Conservation (phyloP, 1,139 yeast species). For the Protomyces gravidus region DNA sequence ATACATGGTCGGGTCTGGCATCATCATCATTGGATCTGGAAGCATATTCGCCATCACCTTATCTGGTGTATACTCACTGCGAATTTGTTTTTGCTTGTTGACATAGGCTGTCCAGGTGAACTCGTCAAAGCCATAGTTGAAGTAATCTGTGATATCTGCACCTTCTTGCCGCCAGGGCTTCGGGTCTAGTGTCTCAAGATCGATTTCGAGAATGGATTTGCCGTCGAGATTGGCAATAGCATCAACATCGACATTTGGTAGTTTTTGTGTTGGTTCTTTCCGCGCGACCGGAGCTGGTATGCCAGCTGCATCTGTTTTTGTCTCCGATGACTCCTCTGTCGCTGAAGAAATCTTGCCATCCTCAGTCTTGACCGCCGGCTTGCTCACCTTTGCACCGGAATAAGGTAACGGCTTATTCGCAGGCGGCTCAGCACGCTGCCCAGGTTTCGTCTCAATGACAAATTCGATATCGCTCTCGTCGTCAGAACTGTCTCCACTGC, state of each 20-base stretch:
- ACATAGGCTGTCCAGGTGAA: slow-evolving; percentile 93
- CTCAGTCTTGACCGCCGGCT: slow-evolving; percentile 16
- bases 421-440: slow-evolving; percentile 41
- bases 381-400: slow-evolving; percentile 18
- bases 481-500: slow-evolving; percentile 6
- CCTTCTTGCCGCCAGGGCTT: slow-evolving; percentile 95
- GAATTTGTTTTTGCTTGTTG: slow-evolving; percentile 73
- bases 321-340: neutral
- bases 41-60: slow-evolving; percentile 40
- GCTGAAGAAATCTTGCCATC: slow-evolving; percentile 35
- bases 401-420: slow-evolving; percentile 38
- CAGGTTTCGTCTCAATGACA: slow-evolving; percentile 52
- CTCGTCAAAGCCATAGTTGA: slow-evolving; percentile 95
- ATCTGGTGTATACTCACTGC: slow-evolving; percentile 69
- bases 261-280: slow-evolving; percentile 36
- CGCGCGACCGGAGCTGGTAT: slow-evolving; percentile 1
- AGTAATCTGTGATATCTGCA: slow-evolving; percentile 88
- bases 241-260: slow-evolving; percentile 62
- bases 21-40: slow-evolving; percentile 26
- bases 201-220: slow-evolving; percentile 75
- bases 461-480: slow-evolving; percentile 52
- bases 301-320: neutral
- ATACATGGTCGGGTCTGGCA: slow-evolving; percentile 26
- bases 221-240: slow-evolving; percentile 79
- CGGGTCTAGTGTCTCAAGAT: slow-evolving; percentile 74